Evolutionary conservation across 495 filamentous ascomycete genomes (phyloP).

Genomic region (Tuber umbilicatum): DNA sequence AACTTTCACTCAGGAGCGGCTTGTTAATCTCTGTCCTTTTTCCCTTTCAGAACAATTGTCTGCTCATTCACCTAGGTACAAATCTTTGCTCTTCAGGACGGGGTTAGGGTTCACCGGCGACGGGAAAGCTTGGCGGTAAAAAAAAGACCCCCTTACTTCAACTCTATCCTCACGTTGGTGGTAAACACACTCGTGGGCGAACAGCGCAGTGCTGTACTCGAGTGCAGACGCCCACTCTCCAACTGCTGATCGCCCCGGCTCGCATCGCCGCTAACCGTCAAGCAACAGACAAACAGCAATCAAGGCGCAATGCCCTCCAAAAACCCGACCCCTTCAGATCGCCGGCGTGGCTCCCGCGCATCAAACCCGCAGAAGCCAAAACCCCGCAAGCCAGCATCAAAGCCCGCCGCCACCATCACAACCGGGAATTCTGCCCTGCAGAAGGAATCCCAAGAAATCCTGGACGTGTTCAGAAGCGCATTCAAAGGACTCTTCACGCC

Average conservation of each 20-base stretch:
- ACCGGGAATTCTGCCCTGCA: not conserved
- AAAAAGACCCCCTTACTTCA: not conserved
- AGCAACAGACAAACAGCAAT: not conserved
- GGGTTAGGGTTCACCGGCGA: not conserved
- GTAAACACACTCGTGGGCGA: not conserved
- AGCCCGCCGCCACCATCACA: not conserved
- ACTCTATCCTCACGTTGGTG: not conserved
- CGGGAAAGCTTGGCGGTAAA: not conserved
- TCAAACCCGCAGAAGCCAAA: slow-evolving; percentile 16
- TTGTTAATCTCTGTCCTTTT: not conserved
- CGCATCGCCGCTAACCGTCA: not conserved
- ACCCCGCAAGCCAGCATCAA: slow-evolving; percentile 11
- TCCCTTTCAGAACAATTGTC: not conserved
- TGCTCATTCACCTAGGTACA: not conserved
- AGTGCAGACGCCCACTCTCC: not conserved
- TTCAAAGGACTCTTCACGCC: slow-evolving; percentile 49
- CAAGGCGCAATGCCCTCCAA: slow-evolving; percentile 26
- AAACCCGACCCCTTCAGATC: slow-evolving; percentile 32
- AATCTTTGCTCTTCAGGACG: not conserved
- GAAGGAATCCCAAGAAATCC: slow-evolving; percentile 55
- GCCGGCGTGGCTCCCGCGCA: slow-evolving; percentile 29
- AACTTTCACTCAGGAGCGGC: not conserved
- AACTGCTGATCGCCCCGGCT: not conserved
- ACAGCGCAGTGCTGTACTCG: not conserved
- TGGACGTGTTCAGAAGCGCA: slow-evolving; percentile 67